phyloP scores from a whole-genome alignment of 2,329 filamentous ascomycete species.

The Cytospora piceae region DNA sequence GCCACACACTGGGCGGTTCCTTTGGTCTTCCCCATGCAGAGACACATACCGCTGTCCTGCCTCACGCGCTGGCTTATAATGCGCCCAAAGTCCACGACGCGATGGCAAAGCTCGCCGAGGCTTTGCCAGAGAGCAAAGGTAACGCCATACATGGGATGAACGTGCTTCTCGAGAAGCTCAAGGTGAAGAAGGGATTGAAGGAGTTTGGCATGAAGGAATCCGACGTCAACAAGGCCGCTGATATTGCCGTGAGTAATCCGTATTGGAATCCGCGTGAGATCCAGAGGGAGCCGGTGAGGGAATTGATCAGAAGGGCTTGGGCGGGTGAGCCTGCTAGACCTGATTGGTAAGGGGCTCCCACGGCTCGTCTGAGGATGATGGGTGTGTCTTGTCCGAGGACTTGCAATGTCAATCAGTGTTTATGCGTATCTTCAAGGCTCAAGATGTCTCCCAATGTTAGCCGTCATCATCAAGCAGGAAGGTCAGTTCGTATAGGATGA shows the following conservation, averaged over 20 bases:
- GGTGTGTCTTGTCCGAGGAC: background rate
- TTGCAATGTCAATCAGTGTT: background rate
- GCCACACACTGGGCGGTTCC: conserved; percentile 65
- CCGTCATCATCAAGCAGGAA: too few species aligned
- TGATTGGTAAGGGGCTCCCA: conserved; percentile 49
- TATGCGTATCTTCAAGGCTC: background rate
- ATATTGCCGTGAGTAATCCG: conserved; percentile 58
- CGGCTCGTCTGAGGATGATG: background rate
- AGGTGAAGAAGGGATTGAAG: conserved; percentile 55
- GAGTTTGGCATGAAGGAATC: conserved; percentile 61
- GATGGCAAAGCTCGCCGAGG: conserved; percentile 56
- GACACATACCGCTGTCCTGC: conserved; percentile 66
- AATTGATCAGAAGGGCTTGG: conserved; percentile 60
- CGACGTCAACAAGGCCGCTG: conserved; percentile 59
- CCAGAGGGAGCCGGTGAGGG: conserved; percentile 53
- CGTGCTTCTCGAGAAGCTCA: conserved; percentile 54
- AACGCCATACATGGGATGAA: conserved; percentile 63
- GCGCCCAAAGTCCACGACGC: conserved; percentile 56
- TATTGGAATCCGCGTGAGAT: conserved; percentile 62
- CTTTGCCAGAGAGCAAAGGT: conserved; percentile 59
- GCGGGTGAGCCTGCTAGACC: conserved; percentile 58
- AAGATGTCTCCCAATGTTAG: too few species aligned
- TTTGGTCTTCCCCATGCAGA: conserved; percentile 68
- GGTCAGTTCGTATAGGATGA: background rate
- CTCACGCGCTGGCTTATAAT: conserved; percentile 67